A percentile compares a stretch with the other conserved stretches of the same genome.
These are phyloP conservation scores for Pittosporum tobira DNA, from an alignment of 129 eudicot species.

Conservation along the genomic window DNA sequence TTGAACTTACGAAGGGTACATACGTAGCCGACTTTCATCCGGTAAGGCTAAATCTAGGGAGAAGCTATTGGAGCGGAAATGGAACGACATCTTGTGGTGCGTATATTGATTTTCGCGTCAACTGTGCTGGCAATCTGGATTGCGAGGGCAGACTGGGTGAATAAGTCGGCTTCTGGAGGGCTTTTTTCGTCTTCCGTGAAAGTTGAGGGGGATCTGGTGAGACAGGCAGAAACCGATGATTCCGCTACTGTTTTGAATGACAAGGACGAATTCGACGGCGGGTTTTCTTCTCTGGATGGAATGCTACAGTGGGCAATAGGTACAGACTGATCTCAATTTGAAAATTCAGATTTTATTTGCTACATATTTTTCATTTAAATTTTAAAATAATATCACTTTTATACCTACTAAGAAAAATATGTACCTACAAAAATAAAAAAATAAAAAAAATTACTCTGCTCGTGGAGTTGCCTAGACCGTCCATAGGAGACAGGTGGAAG, in stretches of 20 bases:
- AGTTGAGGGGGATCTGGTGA: constrained; percentile 36
- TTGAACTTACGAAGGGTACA: too few species aligned
- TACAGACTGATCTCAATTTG: constrained; percentile 13
- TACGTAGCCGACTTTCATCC: too few species aligned
- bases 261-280: constrained; percentile 66
- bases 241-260: constrained; percentile 23
- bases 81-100: neutral
- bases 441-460: too few species aligned
- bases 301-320: constrained; percentile 98
- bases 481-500: too few species aligned
- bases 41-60: too few species aligned
- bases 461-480: too few species aligned
- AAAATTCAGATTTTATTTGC: too few species aligned
- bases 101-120: constrained; percentile 8
- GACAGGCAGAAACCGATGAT: constrained; percentile 32
- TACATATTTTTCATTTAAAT: too few species aligned
- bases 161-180: constrained; percentile 37
- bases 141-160: constrained; percentile 31
- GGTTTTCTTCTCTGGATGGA: constrained; percentile 86
- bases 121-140: constrained; percentile 8
- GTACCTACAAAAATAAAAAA: too few species aligned
- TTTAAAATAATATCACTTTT: too few species aligned
- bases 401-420: too few species aligned
- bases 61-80: too few species aligned
- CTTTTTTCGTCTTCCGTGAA: constrained; percentile 44